A percentile compares a stretch with the other conserved stretches of the same genome.
These are phyloP conservation scores for Pseudogymnoascus sp. DNA, from an alignment of 2,329 filamentous ascomycete species.

Conservation along the genomic window DNA sequence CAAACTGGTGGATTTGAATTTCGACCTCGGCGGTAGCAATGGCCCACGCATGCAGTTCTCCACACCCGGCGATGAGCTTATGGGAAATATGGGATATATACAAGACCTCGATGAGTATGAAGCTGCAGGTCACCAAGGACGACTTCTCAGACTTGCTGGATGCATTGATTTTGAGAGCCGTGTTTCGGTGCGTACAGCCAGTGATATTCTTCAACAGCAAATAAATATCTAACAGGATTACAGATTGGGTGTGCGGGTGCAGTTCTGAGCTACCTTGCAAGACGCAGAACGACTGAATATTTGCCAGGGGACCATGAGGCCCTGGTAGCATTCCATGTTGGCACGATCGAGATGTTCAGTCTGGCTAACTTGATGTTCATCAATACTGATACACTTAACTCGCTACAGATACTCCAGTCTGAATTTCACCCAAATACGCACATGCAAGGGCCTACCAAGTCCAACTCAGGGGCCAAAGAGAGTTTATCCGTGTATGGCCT, in stretches of 20 bases:
- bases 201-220: neutral
- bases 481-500: slow-evolving; percentile 76
- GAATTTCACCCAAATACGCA: slow-evolving; percentile 78
- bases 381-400: slow-evolving; percentile 68
- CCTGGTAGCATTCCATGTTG: slow-evolving; percentile 50
- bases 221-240: neutral
- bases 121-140: slow-evolving; percentile 49
- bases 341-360: slow-evolving; percentile 65
- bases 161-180: slow-evolving; percentile 66
- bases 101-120: slow-evolving; percentile 32
- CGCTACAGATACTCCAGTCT: slow-evolving; percentile 75
- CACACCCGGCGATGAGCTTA: slow-evolving; percentile 44
- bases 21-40: slow-evolving; percentile 39
- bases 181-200: slow-evolving; percentile 46
- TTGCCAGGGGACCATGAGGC: slow-evolving; percentile 50
- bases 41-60: slow-evolving; percentile 49
- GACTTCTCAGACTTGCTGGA: slow-evolving; percentile 59
- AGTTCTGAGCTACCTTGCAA: slow-evolving; percentile 68
- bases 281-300: slow-evolving; percentile 54
- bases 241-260: slow-evolving; percentile 77
- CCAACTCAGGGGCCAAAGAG: slow-evolving; percentile 62
- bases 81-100: slow-evolving; percentile 12
- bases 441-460: slow-evolving; percentile 58
- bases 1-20: slow-evolving; percentile 53
- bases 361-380: slow-evolving; percentile 63